Percentiles rank a stretch among this genome's conserved stretches.
phyloP scores from a whole-genome alignment of 2,329 filamentous ascomycete species.

The Colletotrichum neosansevieriae region DNA sequence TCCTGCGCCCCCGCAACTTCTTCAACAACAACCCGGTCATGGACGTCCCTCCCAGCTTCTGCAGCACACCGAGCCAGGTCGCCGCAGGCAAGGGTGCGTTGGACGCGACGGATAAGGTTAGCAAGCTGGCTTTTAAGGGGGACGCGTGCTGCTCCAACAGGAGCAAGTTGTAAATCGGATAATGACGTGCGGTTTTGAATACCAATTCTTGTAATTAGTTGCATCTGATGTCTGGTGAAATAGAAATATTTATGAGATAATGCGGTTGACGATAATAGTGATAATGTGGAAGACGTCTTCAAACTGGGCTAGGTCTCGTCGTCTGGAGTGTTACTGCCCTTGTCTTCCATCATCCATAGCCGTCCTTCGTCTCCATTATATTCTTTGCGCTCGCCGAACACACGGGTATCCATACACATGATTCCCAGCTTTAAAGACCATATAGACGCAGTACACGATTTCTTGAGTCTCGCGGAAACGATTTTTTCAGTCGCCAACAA shows the following conservation, averaged over 20 bases:
- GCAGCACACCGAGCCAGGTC: constrained; percentile 78
- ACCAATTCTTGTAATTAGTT: constrained; percentile 22
- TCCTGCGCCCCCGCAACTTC: constrained; percentile 85
- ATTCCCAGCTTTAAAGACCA: too few relatives aligned
- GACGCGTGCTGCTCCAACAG: constrained; percentile 31
- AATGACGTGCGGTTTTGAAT: not conserved
- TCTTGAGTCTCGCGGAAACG: too few relatives aligned
- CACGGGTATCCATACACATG: too few relatives aligned
- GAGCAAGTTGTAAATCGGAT: constrained; percentile 30
- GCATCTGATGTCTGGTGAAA: not conserved
- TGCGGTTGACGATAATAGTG: too few relatives aligned
- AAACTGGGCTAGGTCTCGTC: too few relatives aligned
- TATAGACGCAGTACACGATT: too few relatives aligned
- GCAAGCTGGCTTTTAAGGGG: constrained; percentile 50
- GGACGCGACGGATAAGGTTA: constrained; percentile 62
- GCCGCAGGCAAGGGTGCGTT: constrained; percentile 58
- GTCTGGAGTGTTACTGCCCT: too few relatives aligned
- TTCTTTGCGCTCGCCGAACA: too few relatives aligned
- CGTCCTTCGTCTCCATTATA: too few relatives aligned
- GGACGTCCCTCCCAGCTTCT: constrained; percentile 83
- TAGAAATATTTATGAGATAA: not conserved
- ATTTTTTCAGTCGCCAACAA: too few relatives aligned
- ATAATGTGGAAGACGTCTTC: too few relatives aligned
- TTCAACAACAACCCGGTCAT: constrained; percentile 83
- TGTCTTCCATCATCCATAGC: too few relatives aligned